A percentile compares a stretch with the other conserved stretches of the same genome.
phyloP scores from a whole-genome alignment of 2,329 filamentous ascomycete species.

The Fusarium subtropicale region DNA sequence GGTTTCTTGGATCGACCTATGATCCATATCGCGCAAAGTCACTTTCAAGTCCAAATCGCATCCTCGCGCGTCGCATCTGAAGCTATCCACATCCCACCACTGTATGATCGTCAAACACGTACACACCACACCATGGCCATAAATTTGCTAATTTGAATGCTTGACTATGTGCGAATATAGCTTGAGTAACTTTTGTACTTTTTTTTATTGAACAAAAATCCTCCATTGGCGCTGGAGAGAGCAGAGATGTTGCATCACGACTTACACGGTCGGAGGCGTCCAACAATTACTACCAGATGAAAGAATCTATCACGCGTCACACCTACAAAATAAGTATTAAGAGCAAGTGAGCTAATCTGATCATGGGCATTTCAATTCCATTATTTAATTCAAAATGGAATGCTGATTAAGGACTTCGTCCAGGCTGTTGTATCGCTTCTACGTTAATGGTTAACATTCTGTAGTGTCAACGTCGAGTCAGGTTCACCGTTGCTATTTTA shows the following conservation, averaged over 20 bases:
- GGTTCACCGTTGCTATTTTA: background rate
- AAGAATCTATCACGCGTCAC: slow-evolving; percentile 1
- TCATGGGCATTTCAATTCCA: background rate
- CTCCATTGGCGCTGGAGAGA: slow-evolving; percentile 3
- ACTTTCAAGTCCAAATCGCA: slow-evolving; percentile 42
- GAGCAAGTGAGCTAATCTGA: background rate
- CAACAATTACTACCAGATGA: slow-evolving; percentile 16
- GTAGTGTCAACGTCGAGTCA: background rate
- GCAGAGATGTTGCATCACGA: slow-evolving; percentile 35
- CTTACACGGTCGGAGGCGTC: slow-evolving; percentile 48
- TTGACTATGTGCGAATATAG: background rate
- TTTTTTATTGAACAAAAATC: slow-evolving; percentile 32
- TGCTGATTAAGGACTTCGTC: background rate
- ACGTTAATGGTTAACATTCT: background rate
- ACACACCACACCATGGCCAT: slow-evolving; percentile 27
- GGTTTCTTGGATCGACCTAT: slow-evolving; percentile 18
- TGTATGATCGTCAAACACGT: slow-evolving; percentile 36
- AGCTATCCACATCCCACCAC: slow-evolving; percentile 51
- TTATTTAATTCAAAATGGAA: background rate
- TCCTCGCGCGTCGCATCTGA: slow-evolving; percentile 46
- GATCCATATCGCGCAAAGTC: slow-evolving; percentile 44
- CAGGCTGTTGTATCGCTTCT: background rate
- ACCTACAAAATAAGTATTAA: background rate
- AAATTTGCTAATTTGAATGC: background rate
- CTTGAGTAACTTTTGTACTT: slow-evolving; percentile 18